These are phyloP conservation scores for Phytopythium litorale DNA, from an alignment of 352 stramenopile genomes.

Conservation along the genomic window DNA sequence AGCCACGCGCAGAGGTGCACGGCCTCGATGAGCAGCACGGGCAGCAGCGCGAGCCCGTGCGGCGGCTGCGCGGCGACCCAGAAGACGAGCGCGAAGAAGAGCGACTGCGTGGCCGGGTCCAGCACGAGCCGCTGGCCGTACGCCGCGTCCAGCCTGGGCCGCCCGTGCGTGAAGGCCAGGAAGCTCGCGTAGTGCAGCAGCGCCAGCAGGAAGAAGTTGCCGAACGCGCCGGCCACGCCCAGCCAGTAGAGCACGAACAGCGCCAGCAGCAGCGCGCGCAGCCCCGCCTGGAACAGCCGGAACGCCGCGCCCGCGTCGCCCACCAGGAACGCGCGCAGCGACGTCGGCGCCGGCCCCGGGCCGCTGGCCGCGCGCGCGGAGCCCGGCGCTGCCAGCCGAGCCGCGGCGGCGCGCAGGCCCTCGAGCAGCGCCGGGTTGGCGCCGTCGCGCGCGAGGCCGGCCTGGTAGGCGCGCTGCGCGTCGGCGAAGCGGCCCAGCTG, in stretches of 20 bases:
- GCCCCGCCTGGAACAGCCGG: slow-evolving; percentile 60
- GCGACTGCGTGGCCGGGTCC: slow-evolving; percentile 75
- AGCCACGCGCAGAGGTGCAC: slow-evolving; percentile 74
- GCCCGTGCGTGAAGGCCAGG: slow-evolving; percentile 76
- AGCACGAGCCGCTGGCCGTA: slow-evolving; percentile 83
- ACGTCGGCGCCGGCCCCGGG: slow-evolving; percentile 9
- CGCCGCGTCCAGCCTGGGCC: slow-evolving; percentile 55
- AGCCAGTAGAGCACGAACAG: slow-evolving; percentile 77
- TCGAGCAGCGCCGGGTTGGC: slow-evolving; percentile 68
- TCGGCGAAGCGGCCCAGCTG: slow-evolving; percentile 59
- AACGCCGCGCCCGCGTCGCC: slow-evolving; percentile 68
- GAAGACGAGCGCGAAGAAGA: slow-evolving; percentile 87
- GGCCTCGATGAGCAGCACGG: slow-evolving; percentile 75
- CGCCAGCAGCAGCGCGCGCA: slow-evolving; percentile 61
- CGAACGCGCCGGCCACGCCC: slow-evolving; percentile 51
- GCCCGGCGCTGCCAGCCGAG: slow-evolving; percentile 2
- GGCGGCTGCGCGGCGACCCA: slow-evolving; percentile 54
- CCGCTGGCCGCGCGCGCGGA: slow-evolving; percentile 2
- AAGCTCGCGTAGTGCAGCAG: slow-evolving; percentile 78
- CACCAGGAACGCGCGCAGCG: slow-evolving; percentile 42
- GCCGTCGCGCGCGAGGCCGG: slow-evolving; percentile 58
- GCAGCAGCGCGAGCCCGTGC: slow-evolving; percentile 73
- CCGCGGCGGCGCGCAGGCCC: slow-evolving; percentile 56
- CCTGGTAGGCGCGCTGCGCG: slow-evolving; percentile 75
- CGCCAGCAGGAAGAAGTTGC: slow-evolving; percentile 79